These are phyloP conservation scores for Scorias spongiosa DNA, from an alignment of 2,329 filamentous ascomycete species.

Conservation along the genomic window DNA sequence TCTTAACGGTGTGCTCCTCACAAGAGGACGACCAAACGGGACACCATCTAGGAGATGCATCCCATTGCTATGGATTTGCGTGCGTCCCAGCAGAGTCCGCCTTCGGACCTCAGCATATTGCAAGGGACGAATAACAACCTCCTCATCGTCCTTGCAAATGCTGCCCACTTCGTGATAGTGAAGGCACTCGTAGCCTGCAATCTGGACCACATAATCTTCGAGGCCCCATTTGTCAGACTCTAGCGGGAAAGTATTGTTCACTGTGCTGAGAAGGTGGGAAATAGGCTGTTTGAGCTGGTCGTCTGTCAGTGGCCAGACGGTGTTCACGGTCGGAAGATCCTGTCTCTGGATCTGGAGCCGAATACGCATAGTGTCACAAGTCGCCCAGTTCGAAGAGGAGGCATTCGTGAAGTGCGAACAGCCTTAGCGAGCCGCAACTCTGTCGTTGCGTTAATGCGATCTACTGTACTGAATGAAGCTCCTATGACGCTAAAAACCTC, in stretches of 20 bases:
- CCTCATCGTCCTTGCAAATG: constrained; percentile 67
- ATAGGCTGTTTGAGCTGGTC: constrained; percentile 38
- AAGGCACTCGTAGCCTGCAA: constrained; percentile 67
- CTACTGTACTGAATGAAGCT: too few species aligned
- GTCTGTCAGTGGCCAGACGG: constrained; percentile 52
- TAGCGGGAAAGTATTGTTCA: constrained; percentile 69
- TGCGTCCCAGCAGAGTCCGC: constrained; percentile 57
- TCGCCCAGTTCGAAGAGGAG: not conserved
- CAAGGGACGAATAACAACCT: constrained; percentile 68
- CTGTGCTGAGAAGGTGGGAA: constrained; percentile 57
- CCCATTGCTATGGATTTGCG: constrained; percentile 67
- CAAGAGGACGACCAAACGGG: constrained; percentile 60
- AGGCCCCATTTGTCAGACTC: constrained; percentile 71
- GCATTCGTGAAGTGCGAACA: too few species aligned
- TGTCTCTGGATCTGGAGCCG: constrained; percentile 59
- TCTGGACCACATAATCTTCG: constrained; percentile 77
- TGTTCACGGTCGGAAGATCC: constrained; percentile 53
- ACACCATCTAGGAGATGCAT: constrained; percentile 74
- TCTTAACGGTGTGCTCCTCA: constrained; percentile 32
- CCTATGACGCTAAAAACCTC: not conserved
- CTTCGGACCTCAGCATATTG: constrained; percentile 58
- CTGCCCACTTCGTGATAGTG: constrained; percentile 63
- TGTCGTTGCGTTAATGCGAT: too few species aligned
- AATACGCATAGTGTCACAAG: constrained; percentile 43
- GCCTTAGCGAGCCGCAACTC: too few species aligned